Conservation (phyloP, 768 basidiomycete genomes). For the Leccinum ochraceum region DNA sequence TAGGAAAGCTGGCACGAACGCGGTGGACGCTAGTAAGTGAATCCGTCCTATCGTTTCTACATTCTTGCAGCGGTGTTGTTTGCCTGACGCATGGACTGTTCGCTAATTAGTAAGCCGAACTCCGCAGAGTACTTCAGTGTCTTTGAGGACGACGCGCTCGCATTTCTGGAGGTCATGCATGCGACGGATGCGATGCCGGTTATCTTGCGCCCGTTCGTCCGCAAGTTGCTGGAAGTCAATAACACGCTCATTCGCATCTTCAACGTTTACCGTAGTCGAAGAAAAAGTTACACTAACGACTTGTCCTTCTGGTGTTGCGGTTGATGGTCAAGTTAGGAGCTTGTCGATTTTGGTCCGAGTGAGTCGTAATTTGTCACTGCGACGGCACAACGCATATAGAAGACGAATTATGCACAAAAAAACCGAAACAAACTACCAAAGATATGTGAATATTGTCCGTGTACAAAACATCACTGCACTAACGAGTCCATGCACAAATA, state of each 20-base stretch:
- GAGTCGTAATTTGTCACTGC: too few species aligned
- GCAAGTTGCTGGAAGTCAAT: constrained; percentile 58
- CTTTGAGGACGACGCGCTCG: constrained; percentile 65
- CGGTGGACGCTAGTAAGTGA: constrained; percentile 34
- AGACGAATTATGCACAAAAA: too few species aligned
- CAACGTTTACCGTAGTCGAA: too few species aligned
- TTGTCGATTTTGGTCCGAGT: too few species aligned
- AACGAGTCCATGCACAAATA: too few species aligned
- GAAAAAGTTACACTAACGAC: too few species aligned
- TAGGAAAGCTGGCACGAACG: not conserved
- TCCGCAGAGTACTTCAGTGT: constrained; percentile 65
- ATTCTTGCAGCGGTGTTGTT: not conserved
- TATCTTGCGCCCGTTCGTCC: constrained; percentile 53
- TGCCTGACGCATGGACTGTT: not conserved
- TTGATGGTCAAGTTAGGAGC: too few species aligned
- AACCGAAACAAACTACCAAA: too few species aligned
- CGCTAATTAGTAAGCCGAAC: constrained; percentile 36
- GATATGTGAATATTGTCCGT: too few species aligned
- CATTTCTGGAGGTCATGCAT: constrained; percentile 53
- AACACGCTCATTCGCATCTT: constrained; percentile 45
- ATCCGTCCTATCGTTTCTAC: not conserved
- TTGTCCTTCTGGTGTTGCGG: too few species aligned
- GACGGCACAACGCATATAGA: too few species aligned
- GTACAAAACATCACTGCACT: too few species aligned
- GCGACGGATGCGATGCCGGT: constrained; percentile 51